Conservation (phyloP, 257 asterid species). For the Gynochthodes officinalis region DNA sequence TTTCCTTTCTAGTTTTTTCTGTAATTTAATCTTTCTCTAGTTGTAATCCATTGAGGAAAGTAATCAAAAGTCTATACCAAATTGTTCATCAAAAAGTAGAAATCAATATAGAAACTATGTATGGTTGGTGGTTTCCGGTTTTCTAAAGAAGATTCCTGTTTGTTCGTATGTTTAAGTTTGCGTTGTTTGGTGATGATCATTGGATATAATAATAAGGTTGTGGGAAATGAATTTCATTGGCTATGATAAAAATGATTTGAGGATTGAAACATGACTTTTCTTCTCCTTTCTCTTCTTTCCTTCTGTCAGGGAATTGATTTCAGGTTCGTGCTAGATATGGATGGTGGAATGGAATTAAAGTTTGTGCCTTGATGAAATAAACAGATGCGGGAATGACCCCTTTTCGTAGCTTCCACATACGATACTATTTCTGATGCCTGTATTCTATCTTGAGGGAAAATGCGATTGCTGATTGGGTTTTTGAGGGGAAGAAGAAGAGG, state of each 20-base stretch:
- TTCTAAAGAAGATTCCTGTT: conserved; percentile 12
- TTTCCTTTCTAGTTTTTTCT: conserved; percentile 4
- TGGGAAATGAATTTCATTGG: neutral
- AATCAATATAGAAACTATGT: too few species aligned
- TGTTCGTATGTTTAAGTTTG: neutral
- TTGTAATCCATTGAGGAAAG: conserved; percentile 21
- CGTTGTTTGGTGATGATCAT: conserved; percentile 7
- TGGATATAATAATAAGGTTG: neutral
- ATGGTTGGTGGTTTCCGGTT: neutral
- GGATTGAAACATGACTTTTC: neutral
- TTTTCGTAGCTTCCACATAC: neutral
- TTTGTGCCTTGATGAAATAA: conserved; percentile 5
- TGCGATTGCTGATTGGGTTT: conserved; percentile 38
- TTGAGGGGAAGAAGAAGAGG: conserved; percentile 40
- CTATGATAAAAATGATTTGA: neutral
- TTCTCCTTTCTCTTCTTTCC: neutral
- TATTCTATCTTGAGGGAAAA: conserved; percentile 10
- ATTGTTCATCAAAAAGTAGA: neutral
- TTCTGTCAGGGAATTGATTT: conserved; percentile 16
- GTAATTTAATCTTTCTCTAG: conserved; percentile 27
- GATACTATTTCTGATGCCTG: neutral
- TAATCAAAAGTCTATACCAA: neutral
- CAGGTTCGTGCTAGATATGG: conserved; percentile 9
- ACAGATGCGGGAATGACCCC: neutral
- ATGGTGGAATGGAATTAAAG: neutral